These are phyloP conservation scores for Mycena maculata DNA, from an alignment of 768 basidiomycete species.

Conservation along the genomic window DNA sequence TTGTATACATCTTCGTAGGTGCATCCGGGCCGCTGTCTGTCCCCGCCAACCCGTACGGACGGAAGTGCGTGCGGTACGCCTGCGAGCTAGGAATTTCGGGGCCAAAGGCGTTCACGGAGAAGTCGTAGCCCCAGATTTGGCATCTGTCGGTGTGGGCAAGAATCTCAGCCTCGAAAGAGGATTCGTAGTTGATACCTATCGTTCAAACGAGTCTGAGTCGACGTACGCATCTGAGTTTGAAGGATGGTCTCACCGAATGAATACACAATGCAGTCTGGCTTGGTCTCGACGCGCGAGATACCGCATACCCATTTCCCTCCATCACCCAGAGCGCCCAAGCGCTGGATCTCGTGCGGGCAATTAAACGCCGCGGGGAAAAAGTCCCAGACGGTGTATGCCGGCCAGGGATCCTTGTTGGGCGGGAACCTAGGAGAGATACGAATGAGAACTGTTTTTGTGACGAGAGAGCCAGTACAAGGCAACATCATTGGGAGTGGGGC, in stretches of 20 bases:
- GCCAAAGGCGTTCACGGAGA: constrained; percentile 55
- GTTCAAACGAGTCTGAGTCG: neutral
- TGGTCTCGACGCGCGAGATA: constrained; percentile 62
- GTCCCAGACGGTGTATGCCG: constrained; percentile 71
- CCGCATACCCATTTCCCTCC: constrained; percentile 77
- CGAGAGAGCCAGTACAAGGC: constrained; percentile 50
- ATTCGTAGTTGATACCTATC: constrained; percentile 62
- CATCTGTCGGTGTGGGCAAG: constrained; percentile 63
- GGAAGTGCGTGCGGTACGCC: constrained; percentile 55
- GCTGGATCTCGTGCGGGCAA: constrained; percentile 62
- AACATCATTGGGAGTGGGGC: constrained; percentile 62
- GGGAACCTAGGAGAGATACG: constrained; percentile 56
- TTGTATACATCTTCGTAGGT: constrained; percentile 66
- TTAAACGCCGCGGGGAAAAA: constrained; percentile 65
- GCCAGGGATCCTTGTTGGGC: constrained; percentile 63
- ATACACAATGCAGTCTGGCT: constrained; percentile 69
- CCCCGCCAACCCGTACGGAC: constrained; percentile 52
- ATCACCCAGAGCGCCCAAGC: constrained; percentile 68
- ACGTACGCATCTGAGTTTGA: neutral
- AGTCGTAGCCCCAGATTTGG: constrained; percentile 74
- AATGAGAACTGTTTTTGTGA: constrained; percentile 6
- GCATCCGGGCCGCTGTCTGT: constrained; percentile 60
- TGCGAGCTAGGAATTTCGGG: constrained; percentile 52
- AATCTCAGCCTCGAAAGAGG: constrained; percentile 71
- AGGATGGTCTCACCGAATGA: constrained; percentile 54